Base-by-base conservation (phyloP, 495 filamentous ascomycete genomes). In the Cercophora newfieldiana region DNA sequence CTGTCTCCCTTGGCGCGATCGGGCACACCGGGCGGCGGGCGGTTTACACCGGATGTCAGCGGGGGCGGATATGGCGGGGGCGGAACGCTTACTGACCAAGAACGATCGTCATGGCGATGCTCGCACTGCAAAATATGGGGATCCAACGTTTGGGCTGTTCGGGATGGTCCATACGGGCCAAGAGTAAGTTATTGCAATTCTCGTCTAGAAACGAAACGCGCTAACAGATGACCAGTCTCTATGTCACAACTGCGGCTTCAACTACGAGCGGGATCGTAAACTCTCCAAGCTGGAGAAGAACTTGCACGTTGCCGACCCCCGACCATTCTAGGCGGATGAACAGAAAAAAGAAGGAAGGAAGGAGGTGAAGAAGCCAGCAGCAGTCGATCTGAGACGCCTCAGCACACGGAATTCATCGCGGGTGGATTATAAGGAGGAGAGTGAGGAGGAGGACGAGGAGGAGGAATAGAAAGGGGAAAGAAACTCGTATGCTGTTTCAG, bases 191-290 rank as follows among this genome's bases (percentile, higher is more conserved):
- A 29, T 25, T 48, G 2, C 16, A 47, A 24, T 1, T 18, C 54
- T 63, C 7, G 21, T n/a, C 19, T 2, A 21, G 31, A 1, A 8
- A 63, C 57, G 12, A 56, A 12, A 7, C 8, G n/a, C 28, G 28
- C 66, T 66, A 63, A 64, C 47, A 21, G 16, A 51, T 65, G 70
- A 54, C 72, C 63, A 97, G 94, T 90, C 92, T 24, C 86, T 99
- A 22, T 99, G 95, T 79, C 90, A 91, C 76, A 98, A 97, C 73
- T 99, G 95, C 78, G 94, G 93, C 62, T 89, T 92, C 59, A 79
- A 92, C 4, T 97, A 88, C 71, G 94, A 97, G 72, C 89, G 93
- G 60, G 91, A 94, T 73, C 89, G 92, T 74, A 86, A 89, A 61
- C 82, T 95, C 0, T 93, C 96, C 2, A 88, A 90, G 59, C 96